Evolutionary conservation across 1,139 yeast species (phyloP), one percentile per base, ranked within the genome.

Genomic region (Zygosaccharomyces sapae): DNA sequence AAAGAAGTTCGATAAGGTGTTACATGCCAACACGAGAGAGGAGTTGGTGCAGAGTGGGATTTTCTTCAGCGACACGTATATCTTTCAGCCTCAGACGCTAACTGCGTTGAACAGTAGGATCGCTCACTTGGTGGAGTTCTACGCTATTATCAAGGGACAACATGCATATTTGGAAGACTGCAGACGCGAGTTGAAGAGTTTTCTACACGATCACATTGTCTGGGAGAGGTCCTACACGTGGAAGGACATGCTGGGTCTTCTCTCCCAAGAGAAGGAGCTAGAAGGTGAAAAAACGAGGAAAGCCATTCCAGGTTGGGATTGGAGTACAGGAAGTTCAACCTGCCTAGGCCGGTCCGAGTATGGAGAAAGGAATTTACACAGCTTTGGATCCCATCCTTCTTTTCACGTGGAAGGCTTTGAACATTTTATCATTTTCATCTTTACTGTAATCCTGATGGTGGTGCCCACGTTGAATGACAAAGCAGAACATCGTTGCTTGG

Each of bases 181-280:
- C 39, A 65, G 52, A 31, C 48, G 51, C 24, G 83, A 79, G 55
- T 70, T 83, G 53, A 79, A 81, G 44, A 74, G 83, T 3, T 81
- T 77, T 57, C 69, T 83, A 50, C 75, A 86, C 60, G 88, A 83
- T 53, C 86, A 81, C 59, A 83, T 83, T 44, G 86, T 83, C 7
- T 83, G 87, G 84, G 87, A 82, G 63, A 72, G 87, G 67, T 79
- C 81, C 52, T 81, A 86, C 0, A 81, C 81, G 4, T 82, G 87
- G 87, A 77, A 82, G 59, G 86, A 81, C 59, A 78, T 81, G 81
- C 71, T 81, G 51, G 83, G 85, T 1, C 65, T 81, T 47, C 83
- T 80, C 56, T 74, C 81, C 50, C 74, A 74, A 41, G 61, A 64
- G 25, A 63, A 63, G 25, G 62, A 59, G 27, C 57, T 55, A 19